These are phyloP conservation scores for Leccinum arenicola DNA, from an alignment of 768 basidiomycete genomes.

Conservation along the genomic window DNA sequence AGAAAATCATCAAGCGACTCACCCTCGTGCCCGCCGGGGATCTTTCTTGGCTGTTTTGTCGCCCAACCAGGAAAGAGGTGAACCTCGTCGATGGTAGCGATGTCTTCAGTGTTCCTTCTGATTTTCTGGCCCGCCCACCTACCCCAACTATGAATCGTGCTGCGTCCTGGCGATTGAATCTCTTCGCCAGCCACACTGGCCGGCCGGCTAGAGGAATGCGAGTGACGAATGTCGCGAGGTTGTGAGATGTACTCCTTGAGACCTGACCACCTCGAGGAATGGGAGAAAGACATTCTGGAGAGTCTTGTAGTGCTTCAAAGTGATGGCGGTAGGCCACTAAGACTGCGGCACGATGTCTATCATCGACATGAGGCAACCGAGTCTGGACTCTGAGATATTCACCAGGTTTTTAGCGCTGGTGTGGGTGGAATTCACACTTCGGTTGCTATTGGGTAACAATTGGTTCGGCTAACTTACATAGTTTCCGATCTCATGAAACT, in stretches of 20 bases:
- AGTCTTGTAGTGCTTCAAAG: constrained; percentile 7
- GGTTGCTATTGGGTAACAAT: constrained; percentile 2
- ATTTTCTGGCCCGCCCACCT: constrained; percentile 66
- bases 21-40: constrained; percentile 28
- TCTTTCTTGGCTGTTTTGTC: constrained; percentile 43
- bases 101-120: constrained; percentile 25
- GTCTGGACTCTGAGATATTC: neutral
- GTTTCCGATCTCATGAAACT: neutral
- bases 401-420: neutral
- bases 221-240: constrained; percentile 36
- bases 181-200: constrained; percentile 18
- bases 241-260: constrained; percentile 52
- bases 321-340: neutral
- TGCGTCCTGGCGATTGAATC: constrained; percentile 18
- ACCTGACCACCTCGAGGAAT: constrained; percentile 32
- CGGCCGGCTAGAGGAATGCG: constrained; percentile 19
- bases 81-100: constrained; percentile 42
- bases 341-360: constrained; percentile 8
- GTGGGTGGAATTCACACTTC: neutral
- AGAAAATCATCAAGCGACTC: neutral
- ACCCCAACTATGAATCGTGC: constrained; percentile 46
- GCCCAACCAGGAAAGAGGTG: constrained; percentile 85
- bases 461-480: no score
- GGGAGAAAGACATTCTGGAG: constrained; percentile 26
- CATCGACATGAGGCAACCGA: constrained; percentile 4